Percentiles rank a stretch among this genome's conserved stretches.
These are phyloP conservation scores for Cyclanthera cordifolia DNA, from an alignment of 306 rosid genomes.

Conservation along the genomic window DNA sequence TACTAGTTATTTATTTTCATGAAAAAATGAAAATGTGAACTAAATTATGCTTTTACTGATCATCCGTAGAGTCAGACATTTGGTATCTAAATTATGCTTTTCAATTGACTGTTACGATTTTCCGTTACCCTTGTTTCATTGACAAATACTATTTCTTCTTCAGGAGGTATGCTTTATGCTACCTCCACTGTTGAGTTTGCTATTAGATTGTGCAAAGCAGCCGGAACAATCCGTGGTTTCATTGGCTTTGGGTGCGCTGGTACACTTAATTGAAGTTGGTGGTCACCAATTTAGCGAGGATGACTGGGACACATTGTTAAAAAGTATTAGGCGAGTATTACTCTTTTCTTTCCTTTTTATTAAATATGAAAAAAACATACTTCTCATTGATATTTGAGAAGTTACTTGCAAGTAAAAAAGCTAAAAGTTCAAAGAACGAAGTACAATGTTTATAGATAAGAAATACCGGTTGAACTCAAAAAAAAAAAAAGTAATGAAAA, in stretches of 20 bases:
- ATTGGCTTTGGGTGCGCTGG: conserved; percentile 91
- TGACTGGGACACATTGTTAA: conserved; percentile 90
- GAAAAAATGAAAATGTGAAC: not conserved
- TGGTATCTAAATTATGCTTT: not conserved
- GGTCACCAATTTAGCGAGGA: conserved; percentile 93
- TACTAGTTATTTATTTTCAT: not conserved
- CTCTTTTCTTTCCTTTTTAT: not conserved
- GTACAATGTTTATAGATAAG: not conserved
- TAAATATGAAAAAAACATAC: not conserved
- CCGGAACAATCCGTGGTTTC: conserved; percentile 96
- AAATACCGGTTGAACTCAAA: too few relatives aligned
- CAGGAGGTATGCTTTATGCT: conserved; percentile 99
- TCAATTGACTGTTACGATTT: conserved; percentile 4
- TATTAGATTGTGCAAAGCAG: conserved; percentile 95
- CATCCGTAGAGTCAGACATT: too few relatives aligned
- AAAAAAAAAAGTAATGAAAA: too few relatives aligned
- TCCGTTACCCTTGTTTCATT: conserved; percentile 9
- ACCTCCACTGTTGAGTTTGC: conserved; percentile 76
- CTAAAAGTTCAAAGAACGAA: not conserved
- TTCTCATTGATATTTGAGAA: not conserved
- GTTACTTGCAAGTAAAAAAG: not conserved
- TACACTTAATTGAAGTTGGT: conserved; percentile 94
- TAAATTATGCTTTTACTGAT: not conserved
- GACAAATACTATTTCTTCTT: conserved; percentile 19
- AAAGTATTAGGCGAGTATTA: conserved; percentile 64